These are phyloP conservation scores for Bipolaris cookei DNA, from an alignment of 2,329 filamentous ascomycete species.

Conservation along the genomic window DNA sequence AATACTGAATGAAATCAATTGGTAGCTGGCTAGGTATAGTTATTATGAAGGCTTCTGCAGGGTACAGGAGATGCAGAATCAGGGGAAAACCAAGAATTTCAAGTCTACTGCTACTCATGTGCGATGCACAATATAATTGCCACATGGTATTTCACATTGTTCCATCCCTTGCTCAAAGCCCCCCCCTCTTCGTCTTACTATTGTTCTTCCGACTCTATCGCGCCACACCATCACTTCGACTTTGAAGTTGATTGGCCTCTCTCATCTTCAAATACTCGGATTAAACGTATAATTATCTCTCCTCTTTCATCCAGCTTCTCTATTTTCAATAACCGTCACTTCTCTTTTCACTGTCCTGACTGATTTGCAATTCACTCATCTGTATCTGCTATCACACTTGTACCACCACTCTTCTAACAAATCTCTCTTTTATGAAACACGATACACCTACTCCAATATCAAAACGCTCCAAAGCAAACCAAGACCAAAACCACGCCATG, in stretches of 20 bases:
- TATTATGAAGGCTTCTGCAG: too few relatives aligned
- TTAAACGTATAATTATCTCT: not conserved
- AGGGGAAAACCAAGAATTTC: too few relatives aligned
- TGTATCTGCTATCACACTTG: not conserved
- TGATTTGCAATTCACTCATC: not conserved
- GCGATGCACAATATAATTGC: too few relatives aligned
- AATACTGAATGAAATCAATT: too few relatives aligned
- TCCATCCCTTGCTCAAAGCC: not conserved
- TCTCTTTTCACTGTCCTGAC: too few relatives aligned
- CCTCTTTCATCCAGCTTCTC: not conserved
- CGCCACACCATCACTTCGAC: not conserved
- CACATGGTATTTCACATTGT: not conserved
- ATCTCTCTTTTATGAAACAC: not conserved
- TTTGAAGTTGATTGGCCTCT: not conserved
- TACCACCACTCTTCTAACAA: not conserved
- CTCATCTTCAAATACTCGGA: not conserved
- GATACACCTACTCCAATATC: not conserved
- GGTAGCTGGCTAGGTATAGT: too few relatives aligned
- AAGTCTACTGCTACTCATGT: too few relatives aligned
- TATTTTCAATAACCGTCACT: too few relatives aligned
- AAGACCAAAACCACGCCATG: not conserved
- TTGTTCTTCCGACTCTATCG: constrained; percentile 1
- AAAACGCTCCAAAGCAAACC: not conserved
- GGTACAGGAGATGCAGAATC: too few relatives aligned
- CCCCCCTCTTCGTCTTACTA: constrained; percentile 2